Evolutionary conservation across 257 asterid genomes (phyloP).

Genomic region (Nicotiana attenuata): DNA sequence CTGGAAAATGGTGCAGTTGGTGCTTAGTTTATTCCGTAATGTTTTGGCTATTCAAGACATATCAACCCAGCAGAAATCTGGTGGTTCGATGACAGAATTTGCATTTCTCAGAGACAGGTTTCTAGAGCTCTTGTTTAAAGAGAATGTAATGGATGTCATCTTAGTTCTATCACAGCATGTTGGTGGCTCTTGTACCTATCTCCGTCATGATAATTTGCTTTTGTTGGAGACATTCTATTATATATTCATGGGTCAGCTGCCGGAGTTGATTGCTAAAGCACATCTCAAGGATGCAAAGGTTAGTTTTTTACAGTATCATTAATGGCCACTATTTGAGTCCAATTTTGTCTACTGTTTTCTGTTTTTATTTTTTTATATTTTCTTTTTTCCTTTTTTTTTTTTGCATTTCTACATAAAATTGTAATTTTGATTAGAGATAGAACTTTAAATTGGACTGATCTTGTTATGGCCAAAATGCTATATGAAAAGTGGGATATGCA

Average conservation of each 20-base stretch:
- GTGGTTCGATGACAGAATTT: conserved; percentile 66
- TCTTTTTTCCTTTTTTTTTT: background rate
- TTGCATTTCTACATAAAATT: background rate
- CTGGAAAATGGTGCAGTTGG: conserved; percentile 94
- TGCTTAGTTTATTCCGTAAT: conserved; percentile 83
- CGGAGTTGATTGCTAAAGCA: conserved; percentile 68
- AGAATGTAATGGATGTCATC: conserved; percentile 89
- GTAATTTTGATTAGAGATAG: background rate
- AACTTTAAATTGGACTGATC: background rate
- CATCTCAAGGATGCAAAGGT: conserved; percentile 61
- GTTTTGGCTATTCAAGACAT: conserved; percentile 83
- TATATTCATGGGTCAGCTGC: conserved; percentile 84
- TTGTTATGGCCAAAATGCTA: background rate
- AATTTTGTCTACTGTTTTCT: background rate
- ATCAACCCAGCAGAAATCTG: conserved; percentile 72
- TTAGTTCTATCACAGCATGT: conserved; percentile 72
- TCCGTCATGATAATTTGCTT: conserved; percentile 89
- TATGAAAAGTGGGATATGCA: background rate
- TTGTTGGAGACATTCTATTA: conserved; percentile 67
- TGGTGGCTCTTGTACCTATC: conserved; percentile 63
- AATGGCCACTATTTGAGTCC: conserved; percentile 8
- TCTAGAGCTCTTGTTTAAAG: conserved; percentile 64
- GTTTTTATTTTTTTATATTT: background rate
- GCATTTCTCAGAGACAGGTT: conserved; percentile 69
- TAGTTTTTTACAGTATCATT: conserved; percentile 13